Percentiles rank a stretch among this genome's conserved stretches.
phyloP scores from a whole-genome alignment of 2,329 filamentous ascomycete genomes.

The Drechmeria coniospora region DNA sequence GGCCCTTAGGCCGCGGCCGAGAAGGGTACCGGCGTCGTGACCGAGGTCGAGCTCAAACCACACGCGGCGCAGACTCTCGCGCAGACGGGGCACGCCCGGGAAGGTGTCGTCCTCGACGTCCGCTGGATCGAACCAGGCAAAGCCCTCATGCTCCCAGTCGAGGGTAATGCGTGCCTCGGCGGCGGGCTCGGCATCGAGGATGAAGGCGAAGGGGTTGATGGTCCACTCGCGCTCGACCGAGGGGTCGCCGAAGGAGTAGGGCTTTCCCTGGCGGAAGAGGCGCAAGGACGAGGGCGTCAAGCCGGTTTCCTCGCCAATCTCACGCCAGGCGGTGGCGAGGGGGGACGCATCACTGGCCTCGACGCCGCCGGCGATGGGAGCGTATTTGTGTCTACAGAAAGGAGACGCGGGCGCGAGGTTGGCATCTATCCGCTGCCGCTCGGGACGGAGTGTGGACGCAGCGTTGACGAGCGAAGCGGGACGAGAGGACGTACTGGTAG shows the following conservation, averaged over 20 bases:
- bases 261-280: slow-evolving; percentile 40
- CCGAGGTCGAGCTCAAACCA: slow-evolving; percentile 41
- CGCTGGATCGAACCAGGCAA: slow-evolving; percentile 40
- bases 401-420: too few species aligned
- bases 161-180: slow-evolving; percentile 25
- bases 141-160: slow-evolving; percentile 48
- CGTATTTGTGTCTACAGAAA: slow-evolving; percentile 33
- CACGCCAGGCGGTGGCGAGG: slow-evolving; percentile 42
- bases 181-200: slow-evolving; percentile 28
- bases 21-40: slow-evolving; percentile 23
- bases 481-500: slow-evolving; percentile 32
- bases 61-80: slow-evolving; percentile 41
- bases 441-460: background rate
- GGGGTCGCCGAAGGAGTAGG: slow-evolving; percentile 39
- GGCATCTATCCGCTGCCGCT: too few species aligned
- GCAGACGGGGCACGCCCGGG: slow-evolving; percentile 39
- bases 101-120: slow-evolving; percentile 30
- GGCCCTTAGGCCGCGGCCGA: slow-evolving; percentile 29
- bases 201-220: slow-evolving; percentile 46
- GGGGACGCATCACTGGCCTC: slow-evolving; percentile 36
- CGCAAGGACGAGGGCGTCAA: slow-evolving; percentile 30
- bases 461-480: background rate
- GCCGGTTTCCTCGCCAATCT: slow-evolving; percentile 46
- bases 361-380: slow-evolving; percentile 47
- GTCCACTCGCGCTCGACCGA: slow-evolving; percentile 42